phyloP scores from a whole-genome alignment of 768 basidiomycete genomes.

The Xerocomus potaroensis region DNA sequence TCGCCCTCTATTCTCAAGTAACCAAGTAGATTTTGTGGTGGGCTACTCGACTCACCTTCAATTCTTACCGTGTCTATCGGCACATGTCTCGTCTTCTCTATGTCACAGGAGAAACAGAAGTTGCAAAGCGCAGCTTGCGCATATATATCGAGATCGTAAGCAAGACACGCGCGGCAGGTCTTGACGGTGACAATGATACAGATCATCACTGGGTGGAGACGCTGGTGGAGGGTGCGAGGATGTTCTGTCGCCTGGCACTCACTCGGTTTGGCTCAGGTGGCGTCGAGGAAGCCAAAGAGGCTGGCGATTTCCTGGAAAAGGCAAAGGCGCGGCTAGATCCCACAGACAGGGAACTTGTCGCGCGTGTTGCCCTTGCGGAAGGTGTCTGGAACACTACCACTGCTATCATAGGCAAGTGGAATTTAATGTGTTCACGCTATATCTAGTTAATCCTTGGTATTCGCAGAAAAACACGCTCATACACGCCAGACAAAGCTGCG shows the following conservation, averaged over 20 bases:
- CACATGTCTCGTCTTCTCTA: conserved; percentile 77
- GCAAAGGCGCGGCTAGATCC: conserved; percentile 51
- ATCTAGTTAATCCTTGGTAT: not conserved
- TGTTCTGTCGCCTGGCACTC: conserved; percentile 59
- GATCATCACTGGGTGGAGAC: conserved; percentile 74
- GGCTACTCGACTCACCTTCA: conserved; percentile 92
- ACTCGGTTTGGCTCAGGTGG: conserved; percentile 36
- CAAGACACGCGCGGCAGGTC: conserved; percentile 63
- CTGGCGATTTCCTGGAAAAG: conserved; percentile 54
- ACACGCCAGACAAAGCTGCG: conserved; percentile 57
- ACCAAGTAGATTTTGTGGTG: conserved; percentile 78
- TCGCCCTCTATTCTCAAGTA: not conserved
- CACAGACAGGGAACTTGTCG: conserved; percentile 49
- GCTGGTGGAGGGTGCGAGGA: conserved; percentile 69
- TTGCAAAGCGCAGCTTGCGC: conserved; percentile 71
- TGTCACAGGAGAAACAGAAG: conserved; percentile 50
- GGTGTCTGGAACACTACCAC: conserved; percentile 72
- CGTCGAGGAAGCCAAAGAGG: conserved; percentile 59
- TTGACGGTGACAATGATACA: conserved; percentile 51
- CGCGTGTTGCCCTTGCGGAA: conserved; percentile 60
- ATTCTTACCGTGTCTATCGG: conserved; percentile 79
- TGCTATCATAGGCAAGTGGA: conserved; percentile 57
- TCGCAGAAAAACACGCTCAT: conserved; percentile 60
- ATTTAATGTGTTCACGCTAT: not conserved
- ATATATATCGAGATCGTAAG: conserved; percentile 82